A percentile compares a stretch with the other conserved stretches of the same genome.
Evolutionary conservation across 2,329 filamentous ascomycete genomes (phyloP).

Genomic region (Neobulgaria alba): DNA sequence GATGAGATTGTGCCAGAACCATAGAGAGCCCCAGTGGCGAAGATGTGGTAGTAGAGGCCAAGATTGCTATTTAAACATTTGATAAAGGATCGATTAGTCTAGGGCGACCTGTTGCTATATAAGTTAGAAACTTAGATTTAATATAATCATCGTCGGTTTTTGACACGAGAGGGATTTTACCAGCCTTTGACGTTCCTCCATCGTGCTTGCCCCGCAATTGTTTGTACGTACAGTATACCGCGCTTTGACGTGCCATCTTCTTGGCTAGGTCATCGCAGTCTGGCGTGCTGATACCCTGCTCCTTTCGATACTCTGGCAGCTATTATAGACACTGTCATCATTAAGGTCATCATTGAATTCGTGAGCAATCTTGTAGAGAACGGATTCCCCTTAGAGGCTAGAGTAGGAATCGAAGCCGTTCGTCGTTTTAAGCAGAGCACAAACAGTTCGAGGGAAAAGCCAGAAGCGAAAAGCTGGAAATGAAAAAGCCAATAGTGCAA

Average conservation of each 20-base stretch:
- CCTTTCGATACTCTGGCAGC: conserved; percentile 7
- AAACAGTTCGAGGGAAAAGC: not conserved
- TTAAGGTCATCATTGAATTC: conserved; percentile 14
- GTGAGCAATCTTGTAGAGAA: conserved; percentile 13
- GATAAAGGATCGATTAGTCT: conserved; percentile 4
- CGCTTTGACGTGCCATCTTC: not conserved
- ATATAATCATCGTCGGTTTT: conserved; percentile 3
- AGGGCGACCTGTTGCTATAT: conserved; percentile 5
- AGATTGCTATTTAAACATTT: conserved; percentile 7
- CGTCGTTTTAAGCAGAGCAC: conserved; percentile 4
- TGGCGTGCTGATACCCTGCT: conserved; percentile 12
- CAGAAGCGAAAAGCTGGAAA: no score
- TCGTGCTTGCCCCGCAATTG: conserved; percentile 3
- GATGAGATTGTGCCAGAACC: conserved; percentile 11
- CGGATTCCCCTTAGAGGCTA: conserved; percentile 9
- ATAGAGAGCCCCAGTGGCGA: conserved; percentile 4
- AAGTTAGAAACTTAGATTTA: conserved; percentile 6
- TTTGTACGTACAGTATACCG: conserved; percentile 1
- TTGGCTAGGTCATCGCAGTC: conserved; percentile 9
- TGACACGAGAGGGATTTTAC: not conserved
- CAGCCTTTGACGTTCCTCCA: conserved; percentile 5
- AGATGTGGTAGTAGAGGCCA: conserved; percentile 6
- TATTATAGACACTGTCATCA: conserved; percentile 12
- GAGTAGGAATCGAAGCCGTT: conserved; percentile 9
- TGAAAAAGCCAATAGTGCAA: no score